Conservation (phyloP, 2,329 filamentous ascomycete genomes). For the Apiospora koreana region DNA sequence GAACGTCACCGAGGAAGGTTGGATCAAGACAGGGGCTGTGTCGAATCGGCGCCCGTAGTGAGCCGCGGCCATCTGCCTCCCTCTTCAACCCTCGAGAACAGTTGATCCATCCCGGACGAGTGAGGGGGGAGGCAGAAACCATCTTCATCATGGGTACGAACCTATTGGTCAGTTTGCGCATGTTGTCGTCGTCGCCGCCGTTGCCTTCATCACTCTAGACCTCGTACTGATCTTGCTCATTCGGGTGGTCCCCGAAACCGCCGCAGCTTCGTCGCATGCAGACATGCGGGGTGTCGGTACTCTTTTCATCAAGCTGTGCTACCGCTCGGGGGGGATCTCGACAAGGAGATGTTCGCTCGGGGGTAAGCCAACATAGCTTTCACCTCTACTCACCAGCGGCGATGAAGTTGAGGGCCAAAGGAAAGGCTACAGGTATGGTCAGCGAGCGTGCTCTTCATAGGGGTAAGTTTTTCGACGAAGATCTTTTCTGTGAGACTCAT, state of each 20-base stretch:
- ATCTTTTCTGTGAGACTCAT: conserved; percentile 13
- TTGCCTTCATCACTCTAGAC: conserved; percentile 20
- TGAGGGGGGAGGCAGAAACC: conserved; percentile 28
- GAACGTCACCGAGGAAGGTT: conserved; percentile 41
- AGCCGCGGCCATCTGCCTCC: conserved; percentile 55
- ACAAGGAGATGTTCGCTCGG: conserved; percentile 29
- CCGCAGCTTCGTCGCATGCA: not conserved
- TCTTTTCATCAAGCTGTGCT: conserved; percentile 43
- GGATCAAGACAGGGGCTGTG: conserved; percentile 47
- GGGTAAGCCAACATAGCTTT: conserved; percentile 28
- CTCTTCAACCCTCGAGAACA: not conserved
- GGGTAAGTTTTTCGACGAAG: conserved; percentile 17
- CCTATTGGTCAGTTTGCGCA: conserved; percentile 36
- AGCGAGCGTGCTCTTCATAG: not conserved
- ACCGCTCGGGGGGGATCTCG: conserved; percentile 60
- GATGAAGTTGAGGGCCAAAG: conserved; percentile 86
- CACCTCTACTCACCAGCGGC: conserved; percentile 79
- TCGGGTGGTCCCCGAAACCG: not conserved
- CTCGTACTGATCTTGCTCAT: conserved; percentile 16
- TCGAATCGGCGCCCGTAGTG: conserved; percentile 84
- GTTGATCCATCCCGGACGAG: not conserved
- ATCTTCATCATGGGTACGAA: conserved; percentile 47
- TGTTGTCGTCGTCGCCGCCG: conserved; percentile 11
- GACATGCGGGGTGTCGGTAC: not conserved
- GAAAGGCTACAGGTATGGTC: conserved; percentile 58